phyloP scores from a whole-genome alignment of 2,329 filamentous ascomycete species.

The Teratosphaeria nubilosa region DNA sequence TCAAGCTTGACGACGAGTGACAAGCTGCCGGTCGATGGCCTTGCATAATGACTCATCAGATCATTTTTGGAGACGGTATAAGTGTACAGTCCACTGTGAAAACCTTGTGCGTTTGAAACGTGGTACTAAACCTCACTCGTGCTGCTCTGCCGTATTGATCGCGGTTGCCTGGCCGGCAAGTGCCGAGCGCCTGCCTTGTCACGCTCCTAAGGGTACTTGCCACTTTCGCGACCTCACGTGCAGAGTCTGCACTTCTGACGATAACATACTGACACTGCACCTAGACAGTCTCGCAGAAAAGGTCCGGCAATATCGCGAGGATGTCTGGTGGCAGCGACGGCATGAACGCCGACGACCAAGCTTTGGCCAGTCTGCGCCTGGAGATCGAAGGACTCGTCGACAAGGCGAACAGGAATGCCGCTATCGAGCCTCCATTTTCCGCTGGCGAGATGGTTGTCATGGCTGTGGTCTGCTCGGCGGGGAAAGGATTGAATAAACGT shows the following conservation, averaged over 20 bases:
- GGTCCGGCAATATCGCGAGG: background rate
- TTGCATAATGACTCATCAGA: background rate
- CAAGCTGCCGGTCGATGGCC: background rate
- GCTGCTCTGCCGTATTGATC: background rate
- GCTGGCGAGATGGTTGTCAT: constrained; percentile 2
- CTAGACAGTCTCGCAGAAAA: background rate
- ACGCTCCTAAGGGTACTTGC: background rate
- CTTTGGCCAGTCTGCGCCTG: background rate
- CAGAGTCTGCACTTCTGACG: background rate
- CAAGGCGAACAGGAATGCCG: background rate
- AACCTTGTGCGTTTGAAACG: background rate
- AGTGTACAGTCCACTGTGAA: background rate
- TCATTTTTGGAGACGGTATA: background rate
- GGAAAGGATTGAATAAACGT: background rate
- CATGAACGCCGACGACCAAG: background rate
- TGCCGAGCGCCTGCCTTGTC: background rate
- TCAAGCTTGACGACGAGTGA: background rate
- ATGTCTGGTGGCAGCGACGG: background rate
- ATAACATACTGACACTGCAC: background rate
- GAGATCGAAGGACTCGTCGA: constrained; percentile 2
- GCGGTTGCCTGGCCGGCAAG: background rate
- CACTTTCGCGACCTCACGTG: background rate
- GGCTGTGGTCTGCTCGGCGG: constrained; percentile 2
- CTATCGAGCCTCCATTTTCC: constrained; percentile 1
- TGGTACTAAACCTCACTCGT: background rate